A percentile compares a stretch with the other conserved stretches of the same genome.
phyloP scores from a whole-genome alignment of 2,329 filamentous ascomycete genomes.

The Stromatinia cepivora region DNA sequence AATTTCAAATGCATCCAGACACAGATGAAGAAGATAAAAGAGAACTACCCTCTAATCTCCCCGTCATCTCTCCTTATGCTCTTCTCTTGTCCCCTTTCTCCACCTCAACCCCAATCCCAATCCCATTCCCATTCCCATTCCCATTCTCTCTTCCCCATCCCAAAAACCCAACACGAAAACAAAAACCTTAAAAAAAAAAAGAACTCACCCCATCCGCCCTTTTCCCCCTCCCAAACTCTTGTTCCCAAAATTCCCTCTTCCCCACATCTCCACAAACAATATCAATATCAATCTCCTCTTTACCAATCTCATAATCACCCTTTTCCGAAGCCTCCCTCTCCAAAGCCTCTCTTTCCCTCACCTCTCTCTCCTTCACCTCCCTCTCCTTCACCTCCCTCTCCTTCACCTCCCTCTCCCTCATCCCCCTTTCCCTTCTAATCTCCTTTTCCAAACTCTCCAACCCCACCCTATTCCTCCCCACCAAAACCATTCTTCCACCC shows the following conservation, averaged over 20 bases:
- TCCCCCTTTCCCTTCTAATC: conserved; percentile 58
- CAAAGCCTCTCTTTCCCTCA: conserved; percentile 30
- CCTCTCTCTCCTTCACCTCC: conserved; percentile 56
- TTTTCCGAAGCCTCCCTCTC: too few species aligned
- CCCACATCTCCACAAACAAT: conserved; percentile 39
- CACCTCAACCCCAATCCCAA: too few species aligned
- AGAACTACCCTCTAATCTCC: background rate
- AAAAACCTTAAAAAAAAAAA: background rate
- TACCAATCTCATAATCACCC: too few species aligned
- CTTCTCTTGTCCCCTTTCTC: background rate
- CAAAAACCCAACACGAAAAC: background rate
- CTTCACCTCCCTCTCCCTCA: conserved; percentile 57
- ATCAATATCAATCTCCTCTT: conserved; percentile 25
- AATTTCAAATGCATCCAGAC: background rate
- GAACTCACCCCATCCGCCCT: background rate
- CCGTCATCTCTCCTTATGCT: background rate
- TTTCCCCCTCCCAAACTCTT: conserved; percentile 1
- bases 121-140: background rate
- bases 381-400: background rate
- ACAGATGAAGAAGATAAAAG: background rate
- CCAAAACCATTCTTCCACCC: conserved; percentile 60
- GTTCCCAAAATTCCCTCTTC: conserved; percentile 35
- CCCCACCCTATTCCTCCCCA: conserved; percentile 59
- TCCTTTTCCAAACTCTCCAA: conserved; percentile 56
- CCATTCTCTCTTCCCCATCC: too few species aligned